Base-by-base conservation (phyloP, 441 rosid genomes). In the Euphorbia schlechtendalii region DNA sequence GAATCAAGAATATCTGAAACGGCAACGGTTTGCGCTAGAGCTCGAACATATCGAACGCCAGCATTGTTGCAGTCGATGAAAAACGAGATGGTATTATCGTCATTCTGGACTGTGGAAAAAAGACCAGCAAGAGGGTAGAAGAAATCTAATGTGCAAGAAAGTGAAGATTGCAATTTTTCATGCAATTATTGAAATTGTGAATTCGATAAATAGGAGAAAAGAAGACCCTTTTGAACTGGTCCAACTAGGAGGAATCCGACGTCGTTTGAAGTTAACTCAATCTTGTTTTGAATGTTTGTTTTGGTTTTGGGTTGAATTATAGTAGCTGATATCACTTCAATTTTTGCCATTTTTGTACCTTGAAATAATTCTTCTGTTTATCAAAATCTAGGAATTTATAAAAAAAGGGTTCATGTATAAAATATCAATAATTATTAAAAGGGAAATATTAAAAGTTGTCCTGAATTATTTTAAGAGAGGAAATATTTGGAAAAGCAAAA, bases 81-180 rank as follows among this genome's bases (percentile, higher is more conserved):
- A 18, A 56, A 55, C 57, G 70, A 75, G 41, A 41, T 7, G 0
- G 75, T 62, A 22, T 69, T 64, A 36, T 59, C 66, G 2, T 38
- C 73, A 20, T 53, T 63, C 1, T 67, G 62, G 13, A 49, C n/a
- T 30, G 56, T 49, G 51, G 63, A 71, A 4, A 75, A 62, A 49
- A 74, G 66, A 52, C 79, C 72, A 0, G 76, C 59, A 11, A 70
- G 69, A 0, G 75, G 69, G 4, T 58, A 20, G 20, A 77, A 77
- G 45, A 73, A 73, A 49, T 64, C 68, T 17, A 76, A 69, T 3
- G 80, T 69, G 5, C 63, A 68, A 4, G 74, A 65, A 13, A 74
- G 17, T 22, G 54, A 61, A 15, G 8, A 7, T 61, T 45, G 30
- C 22, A 61, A 27, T 27, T 61, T 45, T 28, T 43, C 28, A 1